Percentiles rank a stretch among this genome's conserved stretches.
Evolutionary conservation across 768 basidiomycete species (phyloP).

Genomic region (Kwoniella pini): DNA sequence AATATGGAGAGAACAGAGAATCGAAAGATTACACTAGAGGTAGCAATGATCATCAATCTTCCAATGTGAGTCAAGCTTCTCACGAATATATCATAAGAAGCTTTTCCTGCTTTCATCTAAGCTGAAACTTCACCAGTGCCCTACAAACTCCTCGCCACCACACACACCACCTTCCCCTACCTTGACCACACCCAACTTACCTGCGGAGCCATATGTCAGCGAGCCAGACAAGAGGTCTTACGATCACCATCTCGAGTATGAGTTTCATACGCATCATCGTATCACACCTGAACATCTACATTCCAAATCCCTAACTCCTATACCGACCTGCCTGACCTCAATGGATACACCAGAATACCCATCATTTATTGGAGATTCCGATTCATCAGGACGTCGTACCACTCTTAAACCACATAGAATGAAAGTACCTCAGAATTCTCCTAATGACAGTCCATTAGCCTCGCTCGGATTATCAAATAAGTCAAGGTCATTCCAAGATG

Average conservation of each 20-base stretch:
- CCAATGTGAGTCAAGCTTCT: background rate
- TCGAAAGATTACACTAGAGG: background rate
- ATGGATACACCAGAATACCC: background rate
- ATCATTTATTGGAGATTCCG: background rate
- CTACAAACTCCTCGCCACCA: background rate
- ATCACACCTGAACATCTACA: background rate
- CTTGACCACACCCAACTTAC: background rate
- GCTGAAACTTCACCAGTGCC: background rate
- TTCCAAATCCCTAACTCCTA: background rate
- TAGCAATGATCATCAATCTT: background rate
- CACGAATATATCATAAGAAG: no score
- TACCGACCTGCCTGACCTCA: background rate
- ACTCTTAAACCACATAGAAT: conserved; percentile 1
- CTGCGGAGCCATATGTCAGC: background rate
- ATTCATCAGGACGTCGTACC: conserved; percentile 8
- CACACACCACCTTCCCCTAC: conserved; percentile 2
- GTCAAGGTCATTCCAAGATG: background rate
- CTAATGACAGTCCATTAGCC: conserved; percentile 2
- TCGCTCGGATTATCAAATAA: background rate
- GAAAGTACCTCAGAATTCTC: conserved; percentile 6
- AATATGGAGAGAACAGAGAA: background rate
- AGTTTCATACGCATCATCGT: no score
- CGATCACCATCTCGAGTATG: no score
- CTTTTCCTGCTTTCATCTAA: no score
- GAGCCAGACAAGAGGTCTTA: no score